Base-by-base conservation (phyloP, 2,329 filamentous ascomycete species). In the Sporothrix globosa region DNA sequence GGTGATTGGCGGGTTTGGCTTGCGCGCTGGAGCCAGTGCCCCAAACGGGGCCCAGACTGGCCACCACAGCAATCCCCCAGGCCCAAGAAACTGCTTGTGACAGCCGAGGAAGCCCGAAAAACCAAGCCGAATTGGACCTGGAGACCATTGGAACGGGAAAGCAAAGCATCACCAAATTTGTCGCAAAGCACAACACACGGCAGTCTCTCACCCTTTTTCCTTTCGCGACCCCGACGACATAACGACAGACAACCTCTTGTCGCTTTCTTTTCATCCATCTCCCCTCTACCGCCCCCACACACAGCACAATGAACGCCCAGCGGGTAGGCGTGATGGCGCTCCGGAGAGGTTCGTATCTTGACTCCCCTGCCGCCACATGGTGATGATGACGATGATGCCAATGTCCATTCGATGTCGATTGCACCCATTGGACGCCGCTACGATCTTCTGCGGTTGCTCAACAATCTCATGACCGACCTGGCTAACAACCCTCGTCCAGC, bases 321-420 rank as follows among this genome's bases (percentile, higher is more conserved):
- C 81, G 86, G 81, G 82, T 87, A 77, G 86, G 86, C 79, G 78
- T 87, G 75, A 83, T 84, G 81, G 86, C 86, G 79, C 80, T 88
- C 78, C 85, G 86, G 79, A 83, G 86, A 85, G 84, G 86, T 88
- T 79, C 76, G 83, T 72, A 21, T 61, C 34, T 41, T 41, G 19
- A 1, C 7, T 60, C n/a, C 4, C 17, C 19, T 46, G 14, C 27
- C 41, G 48, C 21, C 39, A 56, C 30, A 34, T 19, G 50, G n/a
- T 14, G 19, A 50, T 52, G 41, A 44, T 34, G 56, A 21, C 6
- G 34, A 6, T 24, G 56, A 24, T n/a, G 19, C 7, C 24, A n/a
- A 24, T 17, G 58, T 30, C 30, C 30, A 30, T 30, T 13, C n/a
- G 58, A 46, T 24, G 9, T 6, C 11, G 58, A 21, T 44, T 11